Percentiles rank a stretch among this genome's conserved stretches.
Conservation (phyloP, 108 stramenopile genomes). For the Cyclostephanos invisitatus region DNA sequence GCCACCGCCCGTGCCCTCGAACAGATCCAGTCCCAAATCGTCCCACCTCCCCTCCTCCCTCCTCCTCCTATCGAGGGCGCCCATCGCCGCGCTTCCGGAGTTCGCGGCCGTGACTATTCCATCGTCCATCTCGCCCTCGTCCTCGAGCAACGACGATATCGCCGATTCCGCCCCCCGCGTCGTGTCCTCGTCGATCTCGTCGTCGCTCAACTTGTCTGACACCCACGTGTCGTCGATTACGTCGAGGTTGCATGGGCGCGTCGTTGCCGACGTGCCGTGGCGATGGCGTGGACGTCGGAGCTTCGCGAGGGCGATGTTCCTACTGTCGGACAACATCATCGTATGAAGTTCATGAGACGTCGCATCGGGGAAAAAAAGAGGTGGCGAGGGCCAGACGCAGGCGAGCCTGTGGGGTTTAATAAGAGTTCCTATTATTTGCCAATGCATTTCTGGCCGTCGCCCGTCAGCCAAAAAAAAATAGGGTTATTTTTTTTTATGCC, state of each 20-base stretch:
- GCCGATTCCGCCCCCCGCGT: conserved; percentile 53
- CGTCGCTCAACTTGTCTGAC: conserved; percentile 69
- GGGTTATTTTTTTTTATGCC: too few species aligned
- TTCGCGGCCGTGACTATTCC: conserved; percentile 79
- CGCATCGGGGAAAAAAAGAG: too few species aligned
- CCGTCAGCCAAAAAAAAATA: too few species aligned
- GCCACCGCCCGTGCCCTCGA: conserved; percentile 46
- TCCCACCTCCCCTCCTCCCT: conserved; percentile 81
- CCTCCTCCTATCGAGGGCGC: conserved; percentile 67
- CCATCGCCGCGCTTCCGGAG: conserved; percentile 58
- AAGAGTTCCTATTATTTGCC: too few species aligned
- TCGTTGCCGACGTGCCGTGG: conserved; percentile 14
- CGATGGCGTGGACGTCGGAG: conserved; percentile 51
- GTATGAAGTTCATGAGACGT: too few species aligned
- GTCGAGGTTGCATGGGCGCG: conserved; percentile 68
- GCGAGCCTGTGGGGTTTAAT: too few species aligned
- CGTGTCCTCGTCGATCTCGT: conserved; percentile 64
- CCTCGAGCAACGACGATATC: conserved; percentile 69
- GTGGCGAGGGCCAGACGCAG: too few species aligned
- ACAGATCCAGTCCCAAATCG: conserved; percentile 83
- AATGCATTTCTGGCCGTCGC: too few species aligned
- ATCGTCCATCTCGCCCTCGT: conserved; percentile 81
- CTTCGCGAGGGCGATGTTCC: conserved; percentile 64
- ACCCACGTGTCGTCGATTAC: conserved; percentile 83
- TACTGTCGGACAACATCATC: conserved; percentile 87